Base-by-base conservation (phyloP, 768 basidiomycete species). In the Naganishia randhawae region DNA sequence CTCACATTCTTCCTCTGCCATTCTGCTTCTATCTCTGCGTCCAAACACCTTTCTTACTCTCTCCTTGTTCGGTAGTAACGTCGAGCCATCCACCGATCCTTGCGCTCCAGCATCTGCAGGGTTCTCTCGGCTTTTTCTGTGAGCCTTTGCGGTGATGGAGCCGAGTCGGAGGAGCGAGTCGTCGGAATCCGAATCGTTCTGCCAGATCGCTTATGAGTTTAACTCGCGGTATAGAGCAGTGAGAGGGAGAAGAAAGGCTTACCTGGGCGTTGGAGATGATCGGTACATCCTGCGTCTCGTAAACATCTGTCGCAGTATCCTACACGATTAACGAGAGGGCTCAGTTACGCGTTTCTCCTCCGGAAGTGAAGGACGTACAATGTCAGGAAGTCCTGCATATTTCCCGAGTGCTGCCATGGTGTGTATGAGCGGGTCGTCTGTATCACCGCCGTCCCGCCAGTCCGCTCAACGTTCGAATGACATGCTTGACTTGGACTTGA, bases 291-390 rank as follows among this genome's bases (percentile, higher is more conserved):
- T 73, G 66, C 1, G 79, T 79, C 65, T 81, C 79, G 68, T 79
- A 81, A 0, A 81, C 72, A 42, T 81, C 80, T 13, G 72, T 73
- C 17, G 77, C 78, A 3, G 79, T 78, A 63, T 81, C 80, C 80
- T 81, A 35, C 4, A 8, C 13, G 53, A 69, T 29, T 69, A 65
- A 54, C 45, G 29, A 33, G 16, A 17, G 14, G 45, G 17, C 32
- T 16, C 50, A 11, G 22, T 33, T 29, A 29, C 14, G 14, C 51
- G 51, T 42, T 25, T 25, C 11, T 39, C 42, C 16, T 16, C 27
- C n/a, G 25, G 1, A 6, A 17, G 10, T 3, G 3, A 33, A 31
- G 32, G 9, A 6, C 29, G 19, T 63, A 81, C 80, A 42, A 81
- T 79, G 67, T 81, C 80, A 8, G 78, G 78, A 11, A 80, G 73